Base-by-base conservation (phyloP, 345 rosid genomes). In the Hibiscus tridactylites region DNA sequence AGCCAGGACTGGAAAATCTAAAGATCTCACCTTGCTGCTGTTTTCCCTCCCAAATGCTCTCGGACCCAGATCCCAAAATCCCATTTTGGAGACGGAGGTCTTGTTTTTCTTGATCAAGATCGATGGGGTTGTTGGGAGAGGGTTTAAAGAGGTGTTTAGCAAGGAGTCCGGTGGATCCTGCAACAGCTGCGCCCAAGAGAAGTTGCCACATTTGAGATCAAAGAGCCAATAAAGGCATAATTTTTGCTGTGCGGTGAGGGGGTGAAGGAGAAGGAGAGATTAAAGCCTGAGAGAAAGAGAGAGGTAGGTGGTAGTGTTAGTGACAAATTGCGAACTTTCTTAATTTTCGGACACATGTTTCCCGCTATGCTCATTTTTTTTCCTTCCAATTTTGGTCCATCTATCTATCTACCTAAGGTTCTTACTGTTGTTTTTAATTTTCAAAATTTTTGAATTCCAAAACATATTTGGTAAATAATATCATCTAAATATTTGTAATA, bases 1-100 rank as follows among this genome's bases (percentile, higher is more conserved):
- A 86, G 65, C 80, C 89, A 49, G 88, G 69, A 53, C 97, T 90
- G 61, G 90, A 86, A 79, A 93, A 88, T 84, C 90, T 80, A 82
- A 93, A 93, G 67, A 90, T 79, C 68, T 79, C 86, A 16, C 82
- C 80, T 73, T 71, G 69, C 65, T 74, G 79, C 52, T 81, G 70
- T 61, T 71, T 79, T 39, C 80, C 82, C 47, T 61, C 67, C 70
- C 46, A 52, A 9, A 54, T 71, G 29, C 68, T 70, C 59, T 68
- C 84, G 17, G 16, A 71, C 56, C 86, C 79, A 61, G 82, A 56
- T 44, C 66, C 80, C 19, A 68, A 64, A 56, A 63, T 53, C 13
- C 79, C 76, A 31, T 68, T 70, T 19, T 68, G 68, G 4, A 68
- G 50, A 35, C 28, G 74, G 42, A 78, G 71, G 56, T 68, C 70